A percentile compares a stretch with the other conserved stretches of the same genome.
Conservation (phyloP, 306 rosid genomes). For the Ammopiptanthus mongolicus region DNA sequence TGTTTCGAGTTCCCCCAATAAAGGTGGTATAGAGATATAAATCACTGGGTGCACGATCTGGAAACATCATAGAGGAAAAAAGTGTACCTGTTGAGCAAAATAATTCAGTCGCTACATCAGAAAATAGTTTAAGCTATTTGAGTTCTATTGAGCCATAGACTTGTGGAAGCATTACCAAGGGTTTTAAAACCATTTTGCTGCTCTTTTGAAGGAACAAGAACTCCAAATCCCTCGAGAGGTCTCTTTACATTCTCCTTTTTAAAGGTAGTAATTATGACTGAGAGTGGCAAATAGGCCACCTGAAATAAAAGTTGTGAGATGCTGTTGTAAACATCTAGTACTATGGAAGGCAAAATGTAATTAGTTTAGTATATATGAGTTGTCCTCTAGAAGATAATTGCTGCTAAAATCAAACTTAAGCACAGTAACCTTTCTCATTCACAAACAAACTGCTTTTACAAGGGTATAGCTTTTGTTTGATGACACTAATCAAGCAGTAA, state of each 20-base stretch:
- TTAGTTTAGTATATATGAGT: not conserved
- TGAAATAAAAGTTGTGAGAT: conserved; percentile 34
- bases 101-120: conserved; percentile 8
- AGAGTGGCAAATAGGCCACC: conserved; percentile 80
- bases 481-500: not conserved
- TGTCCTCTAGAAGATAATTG: not conserved
- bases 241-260: conserved; percentile 72
- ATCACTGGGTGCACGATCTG: conserved; percentile 85
- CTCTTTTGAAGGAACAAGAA: conserved; percentile 89
- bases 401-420: conserved; percentile 5
- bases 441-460: conserved; percentile 6
- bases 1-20: conserved; percentile 77
- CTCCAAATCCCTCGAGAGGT: conserved; percentile 96
- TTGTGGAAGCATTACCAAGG: conserved; percentile 61
- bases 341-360: conserved; percentile 1
- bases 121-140: conserved; percentile 8
- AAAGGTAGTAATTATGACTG: conserved; percentile 76
- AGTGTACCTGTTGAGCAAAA: conserved; percentile 67
- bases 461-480: not conserved
- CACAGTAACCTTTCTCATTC: not conserved
- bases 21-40: conserved; percentile 79
- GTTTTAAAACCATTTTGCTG: conserved; percentile 74
- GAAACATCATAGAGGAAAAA: conserved; percentile 93
- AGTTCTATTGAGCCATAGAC: conserved; percentile 4
- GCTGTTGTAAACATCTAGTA: not conserved